Conservation (phyloP, 2,329 filamentous ascomycete genomes). For the Plectosphaerella plurivora region DNA sequence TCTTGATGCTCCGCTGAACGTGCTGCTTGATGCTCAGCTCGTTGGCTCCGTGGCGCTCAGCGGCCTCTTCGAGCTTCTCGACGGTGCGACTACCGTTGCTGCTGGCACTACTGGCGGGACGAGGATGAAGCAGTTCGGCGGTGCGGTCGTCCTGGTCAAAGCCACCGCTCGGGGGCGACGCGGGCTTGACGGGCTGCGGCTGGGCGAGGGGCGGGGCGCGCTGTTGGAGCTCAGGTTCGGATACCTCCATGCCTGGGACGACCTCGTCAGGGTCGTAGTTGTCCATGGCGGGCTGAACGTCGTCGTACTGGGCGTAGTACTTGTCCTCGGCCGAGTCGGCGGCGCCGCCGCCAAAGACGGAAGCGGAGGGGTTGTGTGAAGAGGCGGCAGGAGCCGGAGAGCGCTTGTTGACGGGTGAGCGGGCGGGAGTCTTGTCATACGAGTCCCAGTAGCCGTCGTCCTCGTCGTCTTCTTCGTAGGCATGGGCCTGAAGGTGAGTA, state of each 20-base stretch:
- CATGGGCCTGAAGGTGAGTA: constrained; percentile 9
- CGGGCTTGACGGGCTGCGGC: constrained; percentile 13
- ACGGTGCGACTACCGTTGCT: constrained; percentile 54
- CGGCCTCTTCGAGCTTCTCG: constrained; percentile 55
- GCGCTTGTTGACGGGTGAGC: constrained; percentile 57
- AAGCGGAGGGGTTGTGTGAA: constrained; percentile 21
- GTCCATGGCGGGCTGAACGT: constrained; percentile 77
- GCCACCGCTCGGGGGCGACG: constrained; percentile 1
- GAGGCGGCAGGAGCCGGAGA: constrained; percentile 52
- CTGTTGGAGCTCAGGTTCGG: constrained; percentile 28
- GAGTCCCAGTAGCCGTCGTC: constrained; percentile 78
- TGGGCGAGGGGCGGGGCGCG: constrained; percentile 28
- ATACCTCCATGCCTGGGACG: constrained; percentile 21
- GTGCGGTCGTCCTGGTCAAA: constrained; percentile 31
- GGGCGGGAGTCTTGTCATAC: constrained; percentile 67
- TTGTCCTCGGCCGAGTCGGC: constrained; percentile 54
- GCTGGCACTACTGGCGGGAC: constrained; percentile 54
- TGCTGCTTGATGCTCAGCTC: constrained; percentile 77
- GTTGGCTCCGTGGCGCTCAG: constrained; percentile 53
- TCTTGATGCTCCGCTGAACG: constrained; percentile 72
- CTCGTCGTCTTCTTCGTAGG: constrained; percentile 55
- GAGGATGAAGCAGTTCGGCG: constrained; percentile 44
- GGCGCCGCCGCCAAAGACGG: constrained; percentile 15
- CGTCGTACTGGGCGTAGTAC: constrained; percentile 73
- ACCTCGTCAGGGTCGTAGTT: constrained; percentile 76